phyloP scores from a whole-genome alignment of 2,329 filamentous ascomycete species.

The Celoporthe dispersa region DNA sequence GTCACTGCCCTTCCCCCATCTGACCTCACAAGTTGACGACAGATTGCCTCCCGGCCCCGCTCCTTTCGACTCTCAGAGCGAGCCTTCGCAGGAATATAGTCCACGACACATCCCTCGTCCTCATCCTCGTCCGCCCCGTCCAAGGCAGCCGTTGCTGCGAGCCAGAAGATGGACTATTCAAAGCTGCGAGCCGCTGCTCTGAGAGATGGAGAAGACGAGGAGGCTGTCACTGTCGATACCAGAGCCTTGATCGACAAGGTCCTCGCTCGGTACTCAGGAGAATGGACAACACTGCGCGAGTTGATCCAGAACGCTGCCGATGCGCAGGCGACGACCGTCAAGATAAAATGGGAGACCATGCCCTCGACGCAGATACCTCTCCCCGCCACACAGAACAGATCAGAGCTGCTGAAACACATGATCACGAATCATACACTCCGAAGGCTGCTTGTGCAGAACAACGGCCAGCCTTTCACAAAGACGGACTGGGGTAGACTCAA shows the following conservation, averaged over 20 bases:
- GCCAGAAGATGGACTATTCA: slow-evolving; percentile 66
- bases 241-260: slow-evolving; percentile 97
- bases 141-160: slow-evolving; percentile 11
- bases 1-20: neutral
- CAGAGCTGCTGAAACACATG: slow-evolving; percentile 78
- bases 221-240: slow-evolving; percentile 97
- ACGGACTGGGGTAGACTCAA: slow-evolving; percentile 95
- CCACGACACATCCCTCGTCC: neutral
- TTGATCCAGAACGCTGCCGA: slow-evolving; percentile 99
- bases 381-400: slow-evolving; percentile 64
- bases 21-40: neutral
- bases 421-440: slow-evolving; percentile 84
- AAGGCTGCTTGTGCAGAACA: slow-evolving; percentile 88
- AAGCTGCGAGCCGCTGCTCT: slow-evolving; percentile 86
- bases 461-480: slow-evolving; percentile 83
- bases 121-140: slow-evolving; percentile 19
- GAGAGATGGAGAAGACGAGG: slow-evolving; percentile 84
- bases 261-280: slow-evolving; percentile 91
- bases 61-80: neutral
- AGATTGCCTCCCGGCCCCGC: neutral
- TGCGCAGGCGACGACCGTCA: slow-evolving; percentile 86
- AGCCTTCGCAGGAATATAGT: no score
- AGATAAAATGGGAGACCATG: slow-evolving; percentile 88
- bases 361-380: slow-evolving; percentile 81
- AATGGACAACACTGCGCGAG: slow-evolving; percentile 89